Evolutionary conservation across 495 filamentous ascomycete genomes (phyloP).

Genomic region (Tuber calosporum): DNA sequence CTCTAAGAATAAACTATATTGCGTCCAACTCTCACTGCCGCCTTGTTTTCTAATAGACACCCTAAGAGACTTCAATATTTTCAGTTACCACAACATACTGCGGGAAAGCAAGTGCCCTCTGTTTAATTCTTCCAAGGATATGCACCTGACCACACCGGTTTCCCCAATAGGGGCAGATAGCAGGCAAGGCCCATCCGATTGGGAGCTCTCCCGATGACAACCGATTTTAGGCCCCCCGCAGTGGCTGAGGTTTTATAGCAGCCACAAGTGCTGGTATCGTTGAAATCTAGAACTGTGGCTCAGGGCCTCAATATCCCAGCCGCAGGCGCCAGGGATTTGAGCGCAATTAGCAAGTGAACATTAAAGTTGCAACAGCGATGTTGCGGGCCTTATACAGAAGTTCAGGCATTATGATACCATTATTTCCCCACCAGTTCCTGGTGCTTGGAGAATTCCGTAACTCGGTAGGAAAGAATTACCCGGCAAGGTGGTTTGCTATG

Average conservation of each 20-base stretch:
- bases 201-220: not conserved
- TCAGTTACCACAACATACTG: no score
- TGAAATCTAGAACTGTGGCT: no score
- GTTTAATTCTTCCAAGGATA: not conserved
- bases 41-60: no score
- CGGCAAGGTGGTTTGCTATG: not conserved
- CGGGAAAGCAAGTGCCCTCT: no score
- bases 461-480: not conserved
- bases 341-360: not conserved
- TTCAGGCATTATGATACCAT: not conserved
- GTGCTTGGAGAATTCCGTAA: not conserved
- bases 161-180: not conserved
- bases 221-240: not conserved
- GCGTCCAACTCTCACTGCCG: no score
- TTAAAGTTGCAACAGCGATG: not conserved
- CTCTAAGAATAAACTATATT: no score
- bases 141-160: not conserved
- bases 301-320: no score
- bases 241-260: not conserved
- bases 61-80: no score
- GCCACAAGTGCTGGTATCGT: no score
- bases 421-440: not conserved
- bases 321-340: no score
- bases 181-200: not conserved
- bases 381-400: not conserved